Base-by-base conservation (phyloP, 306 rosid genomes). In the Luffa acutangula region DNA sequence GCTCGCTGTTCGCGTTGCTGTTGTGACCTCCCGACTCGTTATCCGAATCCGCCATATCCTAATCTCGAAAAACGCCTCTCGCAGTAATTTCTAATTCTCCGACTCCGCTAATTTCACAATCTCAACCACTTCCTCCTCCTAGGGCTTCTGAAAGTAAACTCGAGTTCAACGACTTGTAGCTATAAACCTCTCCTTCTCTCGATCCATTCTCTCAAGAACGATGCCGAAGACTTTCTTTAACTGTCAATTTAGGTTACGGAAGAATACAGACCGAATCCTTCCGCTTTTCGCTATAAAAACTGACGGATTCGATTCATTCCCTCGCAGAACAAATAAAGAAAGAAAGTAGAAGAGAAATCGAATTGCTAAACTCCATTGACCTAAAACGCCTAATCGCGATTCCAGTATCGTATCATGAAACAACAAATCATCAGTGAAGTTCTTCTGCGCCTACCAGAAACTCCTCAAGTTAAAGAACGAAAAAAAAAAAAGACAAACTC, bases 41-140 rank as follows among this genome's bases (percentile, higher is more conserved):
- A 78, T 90, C 94, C 51, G 92, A 90, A 85, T 90, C 94, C 58
- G 90, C 92, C 94, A 88, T 90, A 57, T n/a, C 65, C 65, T 11
- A 63, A 72, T 21, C 49, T 63, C 21, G 9, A 60, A 48, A 33
- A n/a, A 2, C 72, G 6, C 21, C 59, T 46, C 52, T 15, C 34
- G 9, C 51, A 8, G 4, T 31, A 4, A 37, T 11, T 31, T 43
- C 0, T 43, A 43, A 7, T 43, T 18, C 63, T 20, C 9, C 12
- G 3, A 60, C 17, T 18, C 39, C 8, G 5, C 76, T 11, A 65
- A 65, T 42, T 34, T 34, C 48, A 9, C 77, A 45, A 39, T 15
- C 70, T 75, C 75, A n/a, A 54, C 57, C 70, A 72, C 11, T 69
- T 80, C 39, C 73, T 41, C 63, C n/a, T 37, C 13, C 78, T 56